Evolutionary conservation across 2,329 filamentous ascomycete species (phyloP).

Genomic region (Fusarium anguioides): DNA sequence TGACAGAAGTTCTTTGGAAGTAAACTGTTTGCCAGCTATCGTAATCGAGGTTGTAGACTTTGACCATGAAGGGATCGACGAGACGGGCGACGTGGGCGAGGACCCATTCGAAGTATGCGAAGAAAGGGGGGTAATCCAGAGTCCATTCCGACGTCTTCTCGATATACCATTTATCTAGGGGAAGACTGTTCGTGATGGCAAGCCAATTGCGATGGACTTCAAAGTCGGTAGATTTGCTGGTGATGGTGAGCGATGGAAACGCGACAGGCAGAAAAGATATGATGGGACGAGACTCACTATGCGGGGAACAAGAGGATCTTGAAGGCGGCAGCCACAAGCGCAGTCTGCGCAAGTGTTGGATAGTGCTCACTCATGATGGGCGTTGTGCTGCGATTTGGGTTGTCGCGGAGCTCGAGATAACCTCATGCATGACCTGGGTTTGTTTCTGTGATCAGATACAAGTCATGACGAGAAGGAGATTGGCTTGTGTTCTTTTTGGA

Average conservation of each 20-base stretch:
- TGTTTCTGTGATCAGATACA: conserved; percentile 13
- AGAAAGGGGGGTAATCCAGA: conserved; percentile 97
- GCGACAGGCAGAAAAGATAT: not conserved
- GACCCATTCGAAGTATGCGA: conserved; percentile 95
- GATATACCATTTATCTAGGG: conserved; percentile 91
- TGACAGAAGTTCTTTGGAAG: conserved; percentile 91
- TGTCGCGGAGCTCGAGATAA: conserved; percentile 26
- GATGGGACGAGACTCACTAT: conserved; percentile 73
- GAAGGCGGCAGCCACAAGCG: conserved; percentile 85
- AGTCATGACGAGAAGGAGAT: conserved; percentile 38
- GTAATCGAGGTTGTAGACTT: conserved; percentile 83
- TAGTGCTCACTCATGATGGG: conserved; percentile 79
- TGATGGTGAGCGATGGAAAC: conserved; percentile 1
- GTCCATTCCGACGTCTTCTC: conserved; percentile 99
- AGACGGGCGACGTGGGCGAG: conserved; percentile 84
- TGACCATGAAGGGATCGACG: conserved; percentile 83
- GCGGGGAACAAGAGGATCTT: conserved; percentile 94
- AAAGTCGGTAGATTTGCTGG: conserved; percentile 97
- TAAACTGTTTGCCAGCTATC: conserved; percentile 94
- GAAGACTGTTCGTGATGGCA: conserved; percentile 90
- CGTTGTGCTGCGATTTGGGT: conserved; percentile 17
- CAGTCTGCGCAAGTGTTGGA: conserved; percentile 90
- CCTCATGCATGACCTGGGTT: conserved; percentile 44
- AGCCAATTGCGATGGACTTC: conserved; percentile 99
- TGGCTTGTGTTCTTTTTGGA: conserved; percentile 35